Conservation (phyloP, 108 stramenopile genomes). For the Pseudonitzschia multiseries region DNA sequence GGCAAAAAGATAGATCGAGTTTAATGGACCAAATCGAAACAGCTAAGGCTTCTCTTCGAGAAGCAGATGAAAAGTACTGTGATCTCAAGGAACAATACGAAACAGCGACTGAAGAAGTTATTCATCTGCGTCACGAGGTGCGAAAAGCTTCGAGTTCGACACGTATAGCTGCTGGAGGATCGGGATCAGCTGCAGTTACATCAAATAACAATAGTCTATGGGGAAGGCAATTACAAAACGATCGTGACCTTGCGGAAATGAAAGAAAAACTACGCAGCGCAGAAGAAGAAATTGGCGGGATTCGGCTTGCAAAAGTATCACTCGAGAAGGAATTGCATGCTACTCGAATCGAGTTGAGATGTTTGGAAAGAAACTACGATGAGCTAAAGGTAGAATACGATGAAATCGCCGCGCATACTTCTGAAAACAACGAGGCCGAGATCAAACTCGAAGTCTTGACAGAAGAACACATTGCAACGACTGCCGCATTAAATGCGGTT, state of each 20-base stretch:
- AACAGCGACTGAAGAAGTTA: slow-evolving; percentile 56
- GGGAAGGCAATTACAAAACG: slow-evolving; percentile 67
- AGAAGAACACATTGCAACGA: slow-evolving; percentile 83
- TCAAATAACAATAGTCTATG: slow-evolving; percentile 49
- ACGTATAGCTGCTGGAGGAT: slow-evolving; percentile 5
- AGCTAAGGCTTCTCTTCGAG: slow-evolving; percentile 41
- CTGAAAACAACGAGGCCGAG: slow-evolving; percentile 81
- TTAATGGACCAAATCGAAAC: slow-evolving; percentile 65
- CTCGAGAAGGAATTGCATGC: slow-evolving; percentile 82
- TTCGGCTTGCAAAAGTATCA: slow-evolving; percentile 77
- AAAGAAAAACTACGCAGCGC: slow-evolving; percentile 65
- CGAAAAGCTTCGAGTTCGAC: slow-evolving; percentile 58
- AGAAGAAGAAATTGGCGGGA: slow-evolving; percentile 72
- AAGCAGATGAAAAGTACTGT: slow-evolving; percentile 69
- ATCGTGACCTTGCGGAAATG: slow-evolving; percentile 68
- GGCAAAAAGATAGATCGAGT: slow-evolving; percentile 65
- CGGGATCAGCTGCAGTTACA: slow-evolving; percentile 7
- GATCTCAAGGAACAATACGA: slow-evolving; percentile 69
- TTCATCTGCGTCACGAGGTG: slow-evolving; percentile 56
- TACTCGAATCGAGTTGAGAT: slow-evolving; percentile 66
- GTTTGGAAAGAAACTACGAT: slow-evolving; percentile 58
- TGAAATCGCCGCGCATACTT: slow-evolving; percentile 64
- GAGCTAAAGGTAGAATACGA: slow-evolving; percentile 73
- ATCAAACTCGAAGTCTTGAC: slow-evolving; percentile 82
- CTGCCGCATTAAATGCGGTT: slow-evolving; percentile 86